Evolutionary conservation across 1,139 yeast genomes (phyloP).

Genomic region (Kurtzmaniella quercitrusa): DNA sequence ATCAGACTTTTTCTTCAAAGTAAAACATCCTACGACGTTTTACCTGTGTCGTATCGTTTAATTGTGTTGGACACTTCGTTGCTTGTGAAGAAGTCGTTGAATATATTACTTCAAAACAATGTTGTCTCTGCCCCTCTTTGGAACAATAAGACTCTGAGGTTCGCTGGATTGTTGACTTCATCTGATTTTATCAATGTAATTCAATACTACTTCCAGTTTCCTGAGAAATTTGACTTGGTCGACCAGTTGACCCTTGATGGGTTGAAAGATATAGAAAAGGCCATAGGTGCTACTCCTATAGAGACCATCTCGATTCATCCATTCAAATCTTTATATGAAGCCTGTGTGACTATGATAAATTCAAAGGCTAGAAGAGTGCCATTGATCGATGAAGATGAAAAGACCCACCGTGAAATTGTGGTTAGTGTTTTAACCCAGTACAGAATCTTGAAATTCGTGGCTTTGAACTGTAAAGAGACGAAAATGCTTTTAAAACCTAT

Average conservation of each 20-base stretch:
- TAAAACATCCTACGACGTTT: constrained; percentile 92
- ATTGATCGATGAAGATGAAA: constrained; percentile 88
- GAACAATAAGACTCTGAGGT: constrained; percentile 84
- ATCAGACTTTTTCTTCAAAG: constrained; percentile 81
- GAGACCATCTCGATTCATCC: constrained; percentile 93
- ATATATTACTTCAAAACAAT: constrained; percentile 85
- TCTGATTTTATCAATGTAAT: constrained; percentile 93
- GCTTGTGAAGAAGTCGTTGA: constrained; percentile 84
- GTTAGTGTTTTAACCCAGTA: constrained; percentile 95
- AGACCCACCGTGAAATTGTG: constrained; percentile 88
- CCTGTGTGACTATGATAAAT: constrained; percentile 88
- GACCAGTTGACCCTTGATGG: constrained; percentile 86
- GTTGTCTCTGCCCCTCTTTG: constrained; percentile 96
- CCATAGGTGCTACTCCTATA: constrained; percentile 83
- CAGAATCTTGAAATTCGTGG: constrained; percentile 91
- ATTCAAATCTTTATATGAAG: constrained; percentile 83
- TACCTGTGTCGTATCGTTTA: constrained; percentile 91
- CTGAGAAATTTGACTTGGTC: constrained; percentile 85
- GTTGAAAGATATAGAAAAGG: constrained; percentile 77
- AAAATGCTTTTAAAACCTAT: constrained; percentile 78
- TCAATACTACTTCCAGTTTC: constrained; percentile 88
- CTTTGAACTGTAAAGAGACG: constrained; percentile 93
- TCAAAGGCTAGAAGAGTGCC: constrained; percentile 94
- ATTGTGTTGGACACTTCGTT: constrained; percentile 92
- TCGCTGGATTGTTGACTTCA: constrained; percentile 92